Conservation (phyloP, 2,329 filamentous ascomycete species). For the Sclerotinia subarctica region DNA sequence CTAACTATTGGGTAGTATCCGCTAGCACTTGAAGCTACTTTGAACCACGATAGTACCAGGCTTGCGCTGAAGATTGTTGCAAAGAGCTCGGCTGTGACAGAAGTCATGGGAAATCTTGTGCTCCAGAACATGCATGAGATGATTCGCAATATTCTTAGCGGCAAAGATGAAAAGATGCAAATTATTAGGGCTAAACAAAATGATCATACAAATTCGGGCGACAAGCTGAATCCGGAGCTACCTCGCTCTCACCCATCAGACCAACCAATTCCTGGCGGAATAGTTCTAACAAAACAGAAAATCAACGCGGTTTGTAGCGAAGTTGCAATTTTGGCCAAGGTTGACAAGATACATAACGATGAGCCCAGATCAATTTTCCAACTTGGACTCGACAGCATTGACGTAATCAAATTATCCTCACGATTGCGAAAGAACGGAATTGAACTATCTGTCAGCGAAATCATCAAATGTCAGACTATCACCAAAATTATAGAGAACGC, state of each 20-base stretch:
- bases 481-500: constrained; percentile 50
- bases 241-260: neutral
- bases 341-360: constrained; percentile 50
- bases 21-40: constrained; percentile 70
- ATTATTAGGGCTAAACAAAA: neutral
- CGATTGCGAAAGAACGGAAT: constrained; percentile 61
- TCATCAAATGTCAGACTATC: constrained; percentile 72
- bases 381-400: constrained; percentile 87
- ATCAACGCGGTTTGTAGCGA: constrained; percentile 51
- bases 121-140: constrained; percentile 43
- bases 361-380: constrained; percentile 68
- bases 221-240: too few relatives aligned
- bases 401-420: constrained; percentile 79
- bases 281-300: constrained; percentile 49
- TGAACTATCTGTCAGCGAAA: constrained; percentile 65
- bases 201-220: neutral
- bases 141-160: constrained; percentile 21
- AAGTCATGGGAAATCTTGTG: constrained; percentile 40
- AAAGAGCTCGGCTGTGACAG: constrained; percentile 46
- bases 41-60: constrained; percentile 44
- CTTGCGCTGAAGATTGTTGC: constrained; percentile 60
- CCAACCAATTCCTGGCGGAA: constrained; percentile 43
- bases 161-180: neutral
- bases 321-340: constrained; percentile 59
- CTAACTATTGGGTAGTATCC: constrained; percentile 44